phyloP scores from a whole-genome alignment of 768 basidiomycete species.

The Trametopsis cervina region DNA sequence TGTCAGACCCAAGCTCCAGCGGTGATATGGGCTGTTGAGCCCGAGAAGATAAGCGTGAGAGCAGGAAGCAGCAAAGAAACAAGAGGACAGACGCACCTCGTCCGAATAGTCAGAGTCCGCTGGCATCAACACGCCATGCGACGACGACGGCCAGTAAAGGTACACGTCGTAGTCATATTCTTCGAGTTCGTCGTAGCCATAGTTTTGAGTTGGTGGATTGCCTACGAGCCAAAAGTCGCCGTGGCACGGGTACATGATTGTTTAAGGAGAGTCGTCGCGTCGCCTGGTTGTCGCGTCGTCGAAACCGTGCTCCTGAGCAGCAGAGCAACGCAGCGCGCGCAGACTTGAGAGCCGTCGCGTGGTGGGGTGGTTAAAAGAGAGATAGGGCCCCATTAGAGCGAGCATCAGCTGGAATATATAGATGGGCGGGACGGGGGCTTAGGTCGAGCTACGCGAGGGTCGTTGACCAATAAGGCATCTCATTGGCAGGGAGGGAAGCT shows the following conservation, averaged over 20 bases:
- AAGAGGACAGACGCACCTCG: too few species aligned
- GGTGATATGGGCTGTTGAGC: background rate
- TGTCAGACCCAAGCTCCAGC: background rate
- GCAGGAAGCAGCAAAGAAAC: too few species aligned
- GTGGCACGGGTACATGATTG: background rate
- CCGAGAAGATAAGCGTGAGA: too few species aligned
- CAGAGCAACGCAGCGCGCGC: background rate
- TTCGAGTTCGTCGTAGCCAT: too few species aligned
- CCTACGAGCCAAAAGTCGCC: background rate
- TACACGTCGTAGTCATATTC: conserved; percentile 7
- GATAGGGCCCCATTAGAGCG: background rate
- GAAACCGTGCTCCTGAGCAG: background rate
- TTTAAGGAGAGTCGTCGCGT: background rate
- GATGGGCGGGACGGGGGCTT: background rate
- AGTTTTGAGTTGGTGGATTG: background rate
- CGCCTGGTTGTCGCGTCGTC: too few species aligned
- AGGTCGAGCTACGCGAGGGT: background rate
- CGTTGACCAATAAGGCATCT: background rate
- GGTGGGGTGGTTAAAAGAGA: background rate
- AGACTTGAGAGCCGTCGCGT: too few species aligned
- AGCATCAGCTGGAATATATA: background rate
- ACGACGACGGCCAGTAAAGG: conserved; percentile 8
- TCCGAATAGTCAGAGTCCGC: background rate
- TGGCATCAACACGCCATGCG: background rate
- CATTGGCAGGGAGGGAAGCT: background rate